These are phyloP conservation scores for Termitomyces sp. DNA, from an alignment of 768 basidiomycete species.

Conservation along the genomic window DNA sequence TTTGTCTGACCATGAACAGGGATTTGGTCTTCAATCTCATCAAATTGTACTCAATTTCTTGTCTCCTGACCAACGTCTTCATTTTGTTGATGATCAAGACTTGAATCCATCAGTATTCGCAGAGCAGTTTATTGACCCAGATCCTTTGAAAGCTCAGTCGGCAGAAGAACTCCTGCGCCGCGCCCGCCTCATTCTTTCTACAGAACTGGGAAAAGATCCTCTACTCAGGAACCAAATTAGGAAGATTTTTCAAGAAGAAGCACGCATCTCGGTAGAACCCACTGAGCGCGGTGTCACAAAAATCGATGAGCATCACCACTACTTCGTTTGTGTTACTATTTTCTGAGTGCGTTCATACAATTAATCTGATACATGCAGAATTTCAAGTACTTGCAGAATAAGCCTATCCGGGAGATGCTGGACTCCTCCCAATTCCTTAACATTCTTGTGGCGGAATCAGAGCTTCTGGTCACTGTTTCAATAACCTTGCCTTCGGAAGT, in stretches of 20 bases:
- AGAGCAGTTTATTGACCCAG: conserved; percentile 79
- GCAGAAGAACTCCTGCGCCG: conserved; percentile 68
- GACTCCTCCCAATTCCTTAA: conserved; percentile 80
- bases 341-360: not conserved
- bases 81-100: conserved; percentile 81
- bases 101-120: conserved; percentile 77
- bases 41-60: conserved; percentile 86
- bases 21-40: conserved; percentile 79
- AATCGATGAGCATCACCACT: conserved; percentile 71
- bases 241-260: conserved; percentile 69
- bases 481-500: conserved; percentile 63
- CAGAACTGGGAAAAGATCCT: conserved; percentile 93
- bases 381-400: conserved; percentile 91
- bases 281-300: conserved; percentile 83
- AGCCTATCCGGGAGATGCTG: conserved; percentile 68
- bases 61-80: conserved; percentile 44
- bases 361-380: conserved; percentile 44
- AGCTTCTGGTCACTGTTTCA: conserved; percentile 76
- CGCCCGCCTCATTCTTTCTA: conserved; percentile 80
- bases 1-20: conserved; percentile 39
- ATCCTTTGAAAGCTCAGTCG: conserved; percentile 51
- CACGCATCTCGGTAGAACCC: conserved; percentile 73
- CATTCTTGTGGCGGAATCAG: conserved; percentile 88
- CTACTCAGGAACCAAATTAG: conserved; percentile 77
- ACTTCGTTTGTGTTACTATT: conserved; percentile 47